Evolutionary conservation across 805 yeast species (phyloP).

Genomic region (Pichia paraexigua): DNA sequence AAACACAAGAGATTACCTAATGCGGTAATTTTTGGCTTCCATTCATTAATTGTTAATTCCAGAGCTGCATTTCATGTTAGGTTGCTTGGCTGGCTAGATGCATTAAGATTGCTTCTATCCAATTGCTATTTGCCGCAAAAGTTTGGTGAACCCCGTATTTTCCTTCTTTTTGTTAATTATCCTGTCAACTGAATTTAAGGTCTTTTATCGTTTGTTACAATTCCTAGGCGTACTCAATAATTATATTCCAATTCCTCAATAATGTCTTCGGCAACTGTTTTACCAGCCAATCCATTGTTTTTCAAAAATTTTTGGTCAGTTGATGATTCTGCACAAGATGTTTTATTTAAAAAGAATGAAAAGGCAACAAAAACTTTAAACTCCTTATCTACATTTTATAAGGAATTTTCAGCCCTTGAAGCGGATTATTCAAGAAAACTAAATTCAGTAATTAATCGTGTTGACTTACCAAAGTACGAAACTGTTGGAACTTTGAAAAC

Average conservation of each 20-base stretch:
- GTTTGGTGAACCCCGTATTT: neutral
- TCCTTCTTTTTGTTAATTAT: neutral
- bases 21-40: neutral
- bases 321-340: slow-evolving; percentile 51
- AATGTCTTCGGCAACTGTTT: neutral
- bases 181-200: too few relatives aligned
- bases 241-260: neutral
- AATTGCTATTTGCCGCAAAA: neutral
- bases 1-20: neutral
- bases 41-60: neutral
- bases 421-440: slow-evolving; percentile 61
- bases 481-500: slow-evolving; percentile 54
- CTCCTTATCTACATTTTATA: slow-evolving; percentile 40
- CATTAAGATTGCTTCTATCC: neutral
- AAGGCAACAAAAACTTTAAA: slow-evolving; percentile 53
- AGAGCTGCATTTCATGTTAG: neutral
- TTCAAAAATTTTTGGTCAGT: slow-evolving; percentile 38
- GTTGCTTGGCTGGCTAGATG: neutral
- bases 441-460: slow-evolving; percentile 12
- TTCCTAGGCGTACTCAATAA: neutral
- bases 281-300: slow-evolving; percentile 10
- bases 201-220: neutral
- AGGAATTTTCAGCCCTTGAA: slow-evolving; percentile 55
- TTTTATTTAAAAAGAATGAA: slow-evolving; percentile 48
- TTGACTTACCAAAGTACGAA: slow-evolving; percentile 17